Percentiles rank a stretch among this genome's conserved stretches.
Evolutionary conservation across 805 yeast species (phyloP).

Genomic region (Kluyveromyces nonfermentans): DNA sequence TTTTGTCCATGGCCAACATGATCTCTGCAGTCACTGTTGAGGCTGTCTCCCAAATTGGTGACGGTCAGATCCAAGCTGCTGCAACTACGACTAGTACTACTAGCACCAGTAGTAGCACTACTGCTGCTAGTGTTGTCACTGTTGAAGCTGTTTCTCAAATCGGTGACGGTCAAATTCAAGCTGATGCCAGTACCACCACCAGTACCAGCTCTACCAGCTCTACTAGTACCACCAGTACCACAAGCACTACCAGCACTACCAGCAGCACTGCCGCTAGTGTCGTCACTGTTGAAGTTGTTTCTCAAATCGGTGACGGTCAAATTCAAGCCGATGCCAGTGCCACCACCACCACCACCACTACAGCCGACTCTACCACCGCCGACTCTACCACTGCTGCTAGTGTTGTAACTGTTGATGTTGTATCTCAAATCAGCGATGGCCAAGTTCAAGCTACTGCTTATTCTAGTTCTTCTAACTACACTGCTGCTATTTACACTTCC

Average conservation of each 20-base stretch:
- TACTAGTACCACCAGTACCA: constrained; percentile 23
- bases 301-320: constrained; percentile 34
- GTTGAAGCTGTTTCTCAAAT: constrained; percentile 29
- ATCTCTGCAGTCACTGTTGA: constrained; percentile 22
- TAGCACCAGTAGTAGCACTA: constrained; percentile 24
- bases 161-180: constrained; percentile 33
- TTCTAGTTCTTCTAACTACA: constrained; percentile 25
- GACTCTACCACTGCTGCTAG: constrained; percentile 38
- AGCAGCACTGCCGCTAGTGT: constrained; percentile 37
- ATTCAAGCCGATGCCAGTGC: constrained; percentile 25
- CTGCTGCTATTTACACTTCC: constrained; percentile 20
- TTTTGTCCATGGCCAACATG: constrained; percentile 17
- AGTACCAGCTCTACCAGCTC: too few relatives aligned
- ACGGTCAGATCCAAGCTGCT: constrained; percentile 40
- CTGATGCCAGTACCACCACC: constrained; percentile 23
- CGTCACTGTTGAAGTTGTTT: constrained; percentile 13
- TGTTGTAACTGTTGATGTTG: constrained; percentile 17
- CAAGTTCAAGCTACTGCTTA: constrained; percentile 25
- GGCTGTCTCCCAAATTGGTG: constrained; percentile 35
- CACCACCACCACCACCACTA: constrained; percentile 20
- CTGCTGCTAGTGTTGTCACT: constrained; percentile 22
- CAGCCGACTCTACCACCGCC: constrained; percentile 32
- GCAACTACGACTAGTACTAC: too few relatives aligned
- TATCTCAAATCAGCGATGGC: constrained; percentile 32
- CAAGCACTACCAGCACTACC: constrained; percentile 34